These are phyloP conservation scores for Lophiotrema nucula DNA, from an alignment of 495 filamentous ascomycete species.

Conservation along the genomic window DNA sequence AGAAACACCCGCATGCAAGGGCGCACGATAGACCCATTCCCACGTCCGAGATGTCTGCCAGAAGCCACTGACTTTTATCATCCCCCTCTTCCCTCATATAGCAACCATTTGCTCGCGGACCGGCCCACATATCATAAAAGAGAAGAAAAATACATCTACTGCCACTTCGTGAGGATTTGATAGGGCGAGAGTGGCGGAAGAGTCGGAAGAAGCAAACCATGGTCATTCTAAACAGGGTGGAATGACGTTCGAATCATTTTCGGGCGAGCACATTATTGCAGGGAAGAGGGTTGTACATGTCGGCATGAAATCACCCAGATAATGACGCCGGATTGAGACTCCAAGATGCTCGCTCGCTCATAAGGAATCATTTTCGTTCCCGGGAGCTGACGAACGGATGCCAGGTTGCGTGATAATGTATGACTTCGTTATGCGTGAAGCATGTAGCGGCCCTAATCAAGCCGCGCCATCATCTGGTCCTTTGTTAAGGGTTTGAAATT, in stretches of 20 bases:
- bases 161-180: slow-evolving; percentile 4
- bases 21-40: background rate
- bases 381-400: slow-evolving; percentile 17
- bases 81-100: slow-evolving; percentile 18
- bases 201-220: slow-evolving; percentile 29
- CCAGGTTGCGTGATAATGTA: slow-evolving; percentile 27
- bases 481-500: slow-evolving; percentile 87
- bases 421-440: slow-evolving; percentile 26
- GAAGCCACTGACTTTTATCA: slow-evolving; percentile 29
- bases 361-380: slow-evolving; percentile 10
- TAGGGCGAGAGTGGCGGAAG: slow-evolving; percentile 10
- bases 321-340: slow-evolving; percentile 33
- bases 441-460: slow-evolving; percentile 68
- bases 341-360: slow-evolving; percentile 21
- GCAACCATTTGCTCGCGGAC: slow-evolving; percentile 22
- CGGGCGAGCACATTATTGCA: slow-evolving; percentile 27
- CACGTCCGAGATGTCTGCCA: slow-evolving; percentile 18
- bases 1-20: slow-evolving; percentile 33
- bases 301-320: slow-evolving; percentile 22
- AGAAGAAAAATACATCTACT: slow-evolving; percentile 30
- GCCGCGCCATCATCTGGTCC: slow-evolving; percentile 94
- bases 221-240: slow-evolving; percentile 26
- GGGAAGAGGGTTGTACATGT: slow-evolving; percentile 27
- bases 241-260: slow-evolving; percentile 32
- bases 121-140: slow-evolving; percentile 18